Base-by-base conservation (phyloP, 2,329 filamentous ascomycete genomes). In the Phyllosticta ampelicida region DNA sequence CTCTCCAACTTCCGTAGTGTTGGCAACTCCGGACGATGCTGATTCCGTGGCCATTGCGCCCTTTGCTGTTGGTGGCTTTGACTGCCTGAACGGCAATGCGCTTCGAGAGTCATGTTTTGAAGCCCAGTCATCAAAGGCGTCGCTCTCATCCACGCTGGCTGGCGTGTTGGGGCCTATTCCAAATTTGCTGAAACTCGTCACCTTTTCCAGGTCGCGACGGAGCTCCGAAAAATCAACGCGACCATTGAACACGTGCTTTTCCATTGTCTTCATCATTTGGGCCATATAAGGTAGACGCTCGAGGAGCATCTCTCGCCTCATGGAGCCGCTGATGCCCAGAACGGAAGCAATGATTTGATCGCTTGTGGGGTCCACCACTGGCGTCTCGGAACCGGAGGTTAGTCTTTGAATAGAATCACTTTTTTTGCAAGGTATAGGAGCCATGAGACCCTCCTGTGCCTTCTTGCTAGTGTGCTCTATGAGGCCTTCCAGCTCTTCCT, bases 221-320 rank as follows among this genome's bases (percentile, higher is more conserved):
- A 80, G 71, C 21, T 75, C 68, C 49, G 71, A 55, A 26, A 26
- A 8, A 8, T 8, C 23, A 26, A 26, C 8, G 36, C 3, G 1
- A 16, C 13, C n/a, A 5, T 16, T n/a, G n/a, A 16, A n/a, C 36
- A 1, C n/a, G 4, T 5, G 13, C 5, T n/a, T 44, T 48, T 64
- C 53, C 6, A 49, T 56, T 21, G 66, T 65, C 19, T 65, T 66
- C 2, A 75, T 61, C 48, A 96, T 88, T 54, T 82, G 79, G 1
- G 85, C 79, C 77, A 94, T 84, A 70, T 95, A 97, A 0, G 94
- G 94, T 0, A 99, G 78, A 9, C 90, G 84, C 63, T 97, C 89
- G 21, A 96, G 80, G 0, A 96, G 73, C 75, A 94, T 80, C 70
- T 92, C 89, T 49, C 79, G 80, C 36, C 85, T 84, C 3, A 86